A percentile compares a stretch with the other conserved stretches of the same genome.
These are phyloP conservation scores for Penicillium sp. DNA, from an alignment of 2,329 filamentous ascomycete species.

Conservation along the genomic window DNA sequence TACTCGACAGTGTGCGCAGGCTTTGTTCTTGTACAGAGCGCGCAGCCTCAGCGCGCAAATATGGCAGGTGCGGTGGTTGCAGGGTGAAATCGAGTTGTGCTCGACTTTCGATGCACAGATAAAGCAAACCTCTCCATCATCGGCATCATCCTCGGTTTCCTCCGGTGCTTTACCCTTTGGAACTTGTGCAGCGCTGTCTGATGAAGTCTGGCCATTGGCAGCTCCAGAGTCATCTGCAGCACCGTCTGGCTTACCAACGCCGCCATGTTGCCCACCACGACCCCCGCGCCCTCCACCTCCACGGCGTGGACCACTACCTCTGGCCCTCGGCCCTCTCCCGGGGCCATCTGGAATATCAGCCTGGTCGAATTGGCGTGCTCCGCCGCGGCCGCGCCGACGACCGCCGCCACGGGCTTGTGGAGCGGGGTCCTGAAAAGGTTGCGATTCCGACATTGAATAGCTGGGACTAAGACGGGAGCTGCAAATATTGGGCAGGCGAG, in stretches of 20 bases:
- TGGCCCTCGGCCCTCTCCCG: conserved; percentile 43
- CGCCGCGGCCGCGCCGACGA: conserved; percentile 48
- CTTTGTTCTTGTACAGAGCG: conserved; percentile 93
- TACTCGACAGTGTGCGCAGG: conserved; percentile 94
- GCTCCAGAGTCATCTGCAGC: conserved; percentile 19
- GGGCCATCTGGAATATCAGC: conserved; percentile 33
- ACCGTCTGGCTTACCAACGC: conserved; percentile 23
- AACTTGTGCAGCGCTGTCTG: conserved; percentile 49
- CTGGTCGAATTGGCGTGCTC: conserved; percentile 35
- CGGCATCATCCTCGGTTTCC: conserved; percentile 52
- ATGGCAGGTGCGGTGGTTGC: conserved; percentile 96
- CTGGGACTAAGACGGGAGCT: conserved; percentile 13
- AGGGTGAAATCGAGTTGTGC: conserved; percentile 87
- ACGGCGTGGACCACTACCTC: conserved; percentile 38
- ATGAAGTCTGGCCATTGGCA: conserved; percentile 41
- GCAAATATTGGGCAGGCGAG: neutral
- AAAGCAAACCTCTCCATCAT: conserved; percentile 86
- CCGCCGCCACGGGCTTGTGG: conserved; percentile 46
- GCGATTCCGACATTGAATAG: conserved; percentile 37
- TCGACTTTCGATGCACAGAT: conserved; percentile 92
- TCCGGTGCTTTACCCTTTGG: conserved; percentile 33
- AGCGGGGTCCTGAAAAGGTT: conserved; percentile 28
- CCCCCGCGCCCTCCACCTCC: conserved; percentile 36
- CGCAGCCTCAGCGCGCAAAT: conserved; percentile 91
- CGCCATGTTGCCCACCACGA: conserved; percentile 35